A percentile compares a stretch with the other conserved stretches of the same genome.
phyloP scores from a whole-genome alignment of 2,329 filamentous ascomycete species.

The Cercospora zeina region DNA sequence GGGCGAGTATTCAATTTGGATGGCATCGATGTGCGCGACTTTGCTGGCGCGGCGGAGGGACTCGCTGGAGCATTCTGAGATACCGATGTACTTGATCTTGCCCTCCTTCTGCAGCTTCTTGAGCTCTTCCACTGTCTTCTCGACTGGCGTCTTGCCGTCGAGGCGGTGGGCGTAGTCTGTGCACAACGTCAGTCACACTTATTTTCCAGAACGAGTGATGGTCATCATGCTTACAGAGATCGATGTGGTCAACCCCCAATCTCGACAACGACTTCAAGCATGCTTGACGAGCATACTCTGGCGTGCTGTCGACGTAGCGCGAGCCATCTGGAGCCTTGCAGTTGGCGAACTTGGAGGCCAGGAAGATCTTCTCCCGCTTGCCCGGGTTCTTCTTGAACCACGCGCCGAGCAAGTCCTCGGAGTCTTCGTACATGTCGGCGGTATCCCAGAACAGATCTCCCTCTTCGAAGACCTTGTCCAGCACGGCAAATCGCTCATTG shows the following conservation, averaged over 20 bases:
- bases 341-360: constrained; percentile 57
- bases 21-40: constrained; percentile 53
- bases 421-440: constrained; percentile 44
- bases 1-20: constrained; percentile 55
- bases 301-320: constrained; percentile 42
- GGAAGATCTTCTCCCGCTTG: constrained; percentile 52
- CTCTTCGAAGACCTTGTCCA: constrained; percentile 54
- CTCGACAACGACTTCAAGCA: constrained; percentile 45
- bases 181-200: not conserved
- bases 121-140: constrained; percentile 54
- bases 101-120: constrained; percentile 53
- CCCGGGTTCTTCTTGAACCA: constrained; percentile 49
- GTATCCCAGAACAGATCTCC: constrained; percentile 57
- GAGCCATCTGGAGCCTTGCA: constrained; percentile 43
- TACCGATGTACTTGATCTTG: constrained; percentile 59
- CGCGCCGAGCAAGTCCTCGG: constrained; percentile 30
- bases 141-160: constrained; percentile 48
- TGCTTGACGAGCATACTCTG: constrained; percentile 46
- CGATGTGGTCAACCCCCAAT: constrained; percentile 45
- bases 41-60: constrained; percentile 55
- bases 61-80: constrained; percentile 54
- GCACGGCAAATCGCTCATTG: constrained; percentile 52
- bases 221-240: constrained; percentile 40
- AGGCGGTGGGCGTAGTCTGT: constrained; percentile 46
- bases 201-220: not conserved